phyloP scores from a whole-genome alignment of 768 basidiomycete species.

The Pleurotus eryngii region DNA sequence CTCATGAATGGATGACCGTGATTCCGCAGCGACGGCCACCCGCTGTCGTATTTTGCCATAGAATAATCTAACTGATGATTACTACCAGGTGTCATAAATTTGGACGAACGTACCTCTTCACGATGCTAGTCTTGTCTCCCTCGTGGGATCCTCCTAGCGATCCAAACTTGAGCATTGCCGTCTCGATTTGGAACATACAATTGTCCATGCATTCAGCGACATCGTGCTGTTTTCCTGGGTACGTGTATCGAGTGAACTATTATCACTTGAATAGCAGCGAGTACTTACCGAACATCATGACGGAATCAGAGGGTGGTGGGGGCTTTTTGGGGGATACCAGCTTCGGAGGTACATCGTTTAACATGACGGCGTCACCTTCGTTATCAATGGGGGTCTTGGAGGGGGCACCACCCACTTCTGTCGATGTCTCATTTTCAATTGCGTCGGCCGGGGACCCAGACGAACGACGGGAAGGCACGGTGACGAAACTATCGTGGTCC shows the following conservation, averaged over 20 bases:
- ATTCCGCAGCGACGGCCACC: slow-evolving; percentile 34
- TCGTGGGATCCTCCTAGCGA: slow-evolving; percentile 38
- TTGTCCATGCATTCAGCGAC: slow-evolving; percentile 99
- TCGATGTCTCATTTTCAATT: slow-evolving; percentile 16
- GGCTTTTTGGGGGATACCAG: slow-evolving; percentile 33
- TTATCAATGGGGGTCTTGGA: slow-evolving; percentile 21
- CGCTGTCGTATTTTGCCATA: slow-evolving; percentile 81
- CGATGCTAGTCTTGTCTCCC: slow-evolving; percentile 66
- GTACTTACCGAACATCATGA: slow-evolving; percentile 85
- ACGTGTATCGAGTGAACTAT: slow-evolving; percentile 5
- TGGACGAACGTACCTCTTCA: slow-evolving; percentile 60
- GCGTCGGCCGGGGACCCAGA: slow-evolving; percentile 8
- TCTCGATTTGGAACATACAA: slow-evolving; percentile 98
- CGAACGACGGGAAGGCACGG: slow-evolving; percentile 25
- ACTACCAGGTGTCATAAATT: background rate
- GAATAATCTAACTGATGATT: slow-evolving; percentile 47
- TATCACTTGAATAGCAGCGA: background rate
- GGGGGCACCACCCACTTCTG: slow-evolving; percentile 28
- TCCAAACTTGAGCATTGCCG: slow-evolving; percentile 78
- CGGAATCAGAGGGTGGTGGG: slow-evolving; percentile 64
- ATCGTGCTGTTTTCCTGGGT: slow-evolving; percentile 89
- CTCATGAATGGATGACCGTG: slow-evolving; percentile 64
- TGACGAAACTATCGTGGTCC: slow-evolving; percentile 33
- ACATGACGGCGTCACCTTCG: slow-evolving; percentile 36
- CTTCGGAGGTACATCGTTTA: slow-evolving; percentile 11